Evolutionary conservation across 2,329 filamentous ascomycete species (phyloP), one percentile per base, ranked within the genome.

Genomic region (Aspergillus sp.): DNA sequence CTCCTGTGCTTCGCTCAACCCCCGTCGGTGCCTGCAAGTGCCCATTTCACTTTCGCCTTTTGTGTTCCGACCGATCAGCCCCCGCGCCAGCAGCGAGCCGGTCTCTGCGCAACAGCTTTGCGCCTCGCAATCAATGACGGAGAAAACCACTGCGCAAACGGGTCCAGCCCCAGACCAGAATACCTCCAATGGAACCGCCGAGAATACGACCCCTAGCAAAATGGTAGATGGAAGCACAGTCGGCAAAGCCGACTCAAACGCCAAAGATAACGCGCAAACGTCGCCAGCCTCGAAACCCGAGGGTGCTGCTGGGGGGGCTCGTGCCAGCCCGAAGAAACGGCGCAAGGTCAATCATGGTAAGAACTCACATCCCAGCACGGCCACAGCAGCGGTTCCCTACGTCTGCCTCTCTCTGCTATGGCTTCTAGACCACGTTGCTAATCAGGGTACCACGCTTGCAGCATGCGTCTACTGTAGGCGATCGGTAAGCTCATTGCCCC

Each of bases 271-370:
- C 54, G 40, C 48, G 44, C 61, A 60, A 57, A 59, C 65, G 54
- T 61, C 64, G 19, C 66, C 69, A 55, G 64, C 67, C 44, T 64
- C 65, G 58, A 75, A 74, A 63, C 62, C 70, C 59, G 75, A 75
- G 56, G 69, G 65, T 47, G 55, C 64, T 58, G 64, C 72, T 56
- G 63, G 65, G 53, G 71, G 70, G 61, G 66, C 66, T 67, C 72
- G 74, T 58, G 64, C 73, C 56, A 90, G 86, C 73, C 87, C 88
- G 49, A 93, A 91, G 80, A 93, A 92, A 82, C 84, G 90, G 78
- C 89, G 90, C 81, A 93, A 93, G 80, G 90, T 93, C 67, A 93
- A 92, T 80, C 90, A 93, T 79, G 90, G 90, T 93, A 85, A 79
- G 87, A 65, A 63, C 64, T 43, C 9, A 58, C 63, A 64, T 66